These are phyloP conservation scores for Starmera caribaea DNA, from an alignment of 805 yeast species.

Conservation along the genomic window DNA sequence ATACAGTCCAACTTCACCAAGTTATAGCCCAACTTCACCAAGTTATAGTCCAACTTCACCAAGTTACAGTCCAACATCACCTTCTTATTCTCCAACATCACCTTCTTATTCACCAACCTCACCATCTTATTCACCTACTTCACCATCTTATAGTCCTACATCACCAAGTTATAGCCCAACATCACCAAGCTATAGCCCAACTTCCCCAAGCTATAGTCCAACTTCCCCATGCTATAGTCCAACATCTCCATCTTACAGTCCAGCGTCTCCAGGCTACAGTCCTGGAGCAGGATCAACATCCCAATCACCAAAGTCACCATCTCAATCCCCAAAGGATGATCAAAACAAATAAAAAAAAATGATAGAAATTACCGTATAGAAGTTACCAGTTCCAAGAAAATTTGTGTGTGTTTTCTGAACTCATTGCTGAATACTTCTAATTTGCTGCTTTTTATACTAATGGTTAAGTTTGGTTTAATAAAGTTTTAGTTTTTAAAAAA, in stretches of 20 bases:
- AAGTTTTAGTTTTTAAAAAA: too few species aligned
- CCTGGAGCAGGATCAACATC: constrained; percentile 31
- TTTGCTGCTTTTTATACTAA: too few species aligned
- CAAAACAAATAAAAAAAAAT: neutral
- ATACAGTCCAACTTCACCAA: constrained; percentile 62
- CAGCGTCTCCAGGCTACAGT: constrained; percentile 45
- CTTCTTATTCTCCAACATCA: constrained; percentile 69
- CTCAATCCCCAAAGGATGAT: constrained; percentile 27
- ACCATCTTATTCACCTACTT: constrained; percentile 71
- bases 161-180: constrained; percentile 67
- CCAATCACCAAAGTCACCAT: constrained; percentile 56
- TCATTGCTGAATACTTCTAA: too few species aligned
- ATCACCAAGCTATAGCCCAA: constrained; percentile 62
- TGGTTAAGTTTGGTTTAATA: too few species aligned
- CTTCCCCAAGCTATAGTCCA: constrained; percentile 50
- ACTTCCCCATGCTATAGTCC: constrained; percentile 50
- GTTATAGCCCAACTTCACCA: constrained; percentile 71
- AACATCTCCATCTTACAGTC: constrained; percentile 47
- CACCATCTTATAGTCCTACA: constrained; percentile 64
- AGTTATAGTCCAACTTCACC: constrained; percentile 56
- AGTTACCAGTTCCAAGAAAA: too few species aligned
- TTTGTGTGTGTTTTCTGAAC: too few species aligned
- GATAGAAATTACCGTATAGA: too few species aligned
- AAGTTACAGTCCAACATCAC: constrained; percentile 69
- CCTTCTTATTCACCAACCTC: constrained; percentile 69